Evolutionary conservation across 2,329 filamentous ascomycete species (phyloP), one percentile per base, ranked within the genome.

Genomic region (Aspergillus sp.): DNA sequence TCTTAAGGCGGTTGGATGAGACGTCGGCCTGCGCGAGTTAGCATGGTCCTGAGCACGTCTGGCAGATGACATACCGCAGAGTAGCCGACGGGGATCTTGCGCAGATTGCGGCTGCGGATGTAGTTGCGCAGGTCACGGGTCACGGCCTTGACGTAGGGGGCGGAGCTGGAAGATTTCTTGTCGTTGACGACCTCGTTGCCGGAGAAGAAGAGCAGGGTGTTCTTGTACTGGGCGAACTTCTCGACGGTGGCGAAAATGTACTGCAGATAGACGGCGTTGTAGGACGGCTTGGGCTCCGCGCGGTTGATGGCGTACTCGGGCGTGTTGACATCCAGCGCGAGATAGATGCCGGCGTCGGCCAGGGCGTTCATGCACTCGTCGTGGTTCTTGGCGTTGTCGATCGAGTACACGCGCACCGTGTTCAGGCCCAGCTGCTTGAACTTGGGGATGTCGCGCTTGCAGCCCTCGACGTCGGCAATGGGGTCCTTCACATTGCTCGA

Each of bases 321-420:
- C n/a, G 74, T 89, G 75, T 93, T 93, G 69, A 91, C 82, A 52
- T 94, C 86, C 32, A 93, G 71, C 24, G 93, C 84, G 33, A 93
- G 75, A 69, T 94, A 94, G 69, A 94, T 94, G 50, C 84, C 84
- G 42, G 85, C 86, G 51, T 82, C 82, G 32, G 77, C 79, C 40
- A 94, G 72, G 28, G 74, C 70, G 39, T 71, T 67, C 88, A 95
- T 95, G 70, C 88, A 95, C 41, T 77, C 72, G 50, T 88, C 79
- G 65, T 95, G 88, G 60, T 80, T 64, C 48, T 70, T 66, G 31
- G 78, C 79, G 72, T 94, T 94, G 69, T 95, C 88, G 46, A 93
- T 79, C 11, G 82, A 86, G 72, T 94, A 95, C 41, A 94, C 82
- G 61, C 88, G 86, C 55, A 95, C 71, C 15, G 86, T 86, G 71